These are phyloP conservation scores for Scheffersomyces lignicola DNA, from an alignment of 1,139 yeast species.

Conservation along the genomic window DNA sequence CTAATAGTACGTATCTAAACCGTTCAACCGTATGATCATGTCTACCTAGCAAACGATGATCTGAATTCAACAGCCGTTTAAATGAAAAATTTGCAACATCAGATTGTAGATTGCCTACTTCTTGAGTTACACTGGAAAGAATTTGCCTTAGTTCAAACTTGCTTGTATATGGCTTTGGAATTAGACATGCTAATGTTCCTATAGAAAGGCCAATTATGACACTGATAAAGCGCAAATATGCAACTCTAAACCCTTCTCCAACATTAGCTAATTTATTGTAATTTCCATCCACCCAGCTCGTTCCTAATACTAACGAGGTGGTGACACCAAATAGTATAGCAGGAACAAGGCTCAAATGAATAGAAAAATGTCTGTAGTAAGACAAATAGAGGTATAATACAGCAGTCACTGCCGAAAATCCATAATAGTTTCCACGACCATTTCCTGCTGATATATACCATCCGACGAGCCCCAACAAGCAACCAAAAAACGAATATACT, in stretches of 20 bases:
- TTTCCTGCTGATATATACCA: slow-evolving; percentile 40
- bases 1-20: slow-evolving; percentile 23
- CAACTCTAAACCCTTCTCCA: slow-evolving; percentile 32
- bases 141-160: slow-evolving; percentile 28
- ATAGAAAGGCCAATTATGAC: slow-evolving; percentile 31
- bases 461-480: slow-evolving; percentile 31
- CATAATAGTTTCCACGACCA: slow-evolving; percentile 34
- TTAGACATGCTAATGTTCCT: slow-evolving; percentile 30
- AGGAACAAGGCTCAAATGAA: slow-evolving; percentile 30
- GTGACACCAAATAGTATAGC: slow-evolving; percentile 31
- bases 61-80: slow-evolving; percentile 21
- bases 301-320: slow-evolving; percentile 33
- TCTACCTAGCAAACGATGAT: slow-evolving; percentile 19
- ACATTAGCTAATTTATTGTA: slow-evolving; percentile 21
- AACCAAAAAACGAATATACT: slow-evolving; percentile 31
- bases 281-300: slow-evolving; percentile 32
- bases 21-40: slow-evolving; percentile 26
- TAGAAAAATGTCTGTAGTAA: slow-evolving; percentile 35
- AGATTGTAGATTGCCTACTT: slow-evolving; percentile 33
- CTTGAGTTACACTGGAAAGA: slow-evolving; percentile 24
- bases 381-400: slow-evolving; percentile 23
- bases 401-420: slow-evolving; percentile 31
- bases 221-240: slow-evolving; percentile 27
- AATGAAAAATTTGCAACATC: slow-evolving; percentile 29
- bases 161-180: slow-evolving; percentile 34